Conservation (phyloP, 2,329 filamentous ascomycete genomes). For the Erysiphe pulchra region DNA sequence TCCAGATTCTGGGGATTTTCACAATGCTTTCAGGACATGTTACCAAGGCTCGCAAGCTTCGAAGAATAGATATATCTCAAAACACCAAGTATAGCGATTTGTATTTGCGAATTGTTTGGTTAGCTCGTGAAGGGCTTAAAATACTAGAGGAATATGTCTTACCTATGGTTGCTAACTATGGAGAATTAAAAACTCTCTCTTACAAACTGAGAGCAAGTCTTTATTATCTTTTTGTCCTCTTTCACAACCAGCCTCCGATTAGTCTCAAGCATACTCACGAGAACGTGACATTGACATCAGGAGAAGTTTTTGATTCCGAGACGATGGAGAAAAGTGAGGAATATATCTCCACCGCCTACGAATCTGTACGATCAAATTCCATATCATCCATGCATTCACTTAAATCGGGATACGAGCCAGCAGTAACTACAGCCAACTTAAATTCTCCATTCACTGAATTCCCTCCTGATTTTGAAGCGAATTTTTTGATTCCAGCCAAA, state of each 20-base stretch:
- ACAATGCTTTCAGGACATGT: slow-evolving; percentile 69
- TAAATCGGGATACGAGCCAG: no score
- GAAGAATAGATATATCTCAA: slow-evolving; percentile 53
- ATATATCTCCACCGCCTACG: no score
- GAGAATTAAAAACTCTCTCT: slow-evolving; percentile 67
- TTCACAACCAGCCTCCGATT: slow-evolving; percentile 71
- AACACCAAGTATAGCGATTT: slow-evolving; percentile 60
- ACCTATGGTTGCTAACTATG: slow-evolving; percentile 54
- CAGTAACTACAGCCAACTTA: no score
- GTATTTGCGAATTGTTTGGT: slow-evolving; percentile 83
- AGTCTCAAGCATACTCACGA: slow-evolving; percentile 6
- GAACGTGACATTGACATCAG: slow-evolving; percentile 13
- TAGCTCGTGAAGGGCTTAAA: slow-evolving; percentile 69
- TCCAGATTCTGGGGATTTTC: slow-evolving; percentile 75
- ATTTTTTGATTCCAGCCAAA: slow-evolving; percentile 38
- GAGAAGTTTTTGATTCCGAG: no score
- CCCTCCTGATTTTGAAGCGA: slow-evolving; percentile 32
- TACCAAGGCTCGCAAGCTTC: slow-evolving; percentile 56
- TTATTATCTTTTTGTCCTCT: slow-evolving; percentile 89
- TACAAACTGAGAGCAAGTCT: slow-evolving; percentile 86
- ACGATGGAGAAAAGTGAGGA: no score
- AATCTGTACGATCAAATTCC: slow-evolving; percentile 4
- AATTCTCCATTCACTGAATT: slow-evolving; percentile 10
- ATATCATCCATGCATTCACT: slow-evolving; percentile 11
- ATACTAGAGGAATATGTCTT: slow-evolving; percentile 74